These are phyloP conservation scores for Fonsecaea nubica DNA, from an alignment of 2,329 filamentous ascomycete species.

Conservation along the genomic window DNA sequence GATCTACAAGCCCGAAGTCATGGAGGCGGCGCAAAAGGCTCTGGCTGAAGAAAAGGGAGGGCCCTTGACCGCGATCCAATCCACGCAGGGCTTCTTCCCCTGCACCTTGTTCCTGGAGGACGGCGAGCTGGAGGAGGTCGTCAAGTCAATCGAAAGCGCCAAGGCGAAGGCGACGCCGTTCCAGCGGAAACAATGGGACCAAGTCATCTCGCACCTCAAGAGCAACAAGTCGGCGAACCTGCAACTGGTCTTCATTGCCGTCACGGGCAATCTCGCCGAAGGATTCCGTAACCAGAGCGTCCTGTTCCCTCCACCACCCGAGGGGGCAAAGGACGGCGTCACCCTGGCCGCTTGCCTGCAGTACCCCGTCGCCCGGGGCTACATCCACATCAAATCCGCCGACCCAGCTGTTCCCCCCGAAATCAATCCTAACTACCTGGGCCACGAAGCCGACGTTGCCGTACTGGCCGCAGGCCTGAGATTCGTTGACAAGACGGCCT, in stretches of 20 bases:
- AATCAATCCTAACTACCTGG: constrained; percentile 55
- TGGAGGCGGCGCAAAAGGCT: constrained; percentile 45
- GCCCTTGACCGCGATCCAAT: constrained; percentile 43
- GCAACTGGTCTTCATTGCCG: constrained; percentile 46
- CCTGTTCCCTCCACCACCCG: constrained; percentile 45
- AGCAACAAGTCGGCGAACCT: constrained; percentile 48
- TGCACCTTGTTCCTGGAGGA: constrained; percentile 45
- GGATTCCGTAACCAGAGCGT: constrained; percentile 53
- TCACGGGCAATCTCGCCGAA: constrained; percentile 42
- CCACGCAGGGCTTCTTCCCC: constrained; percentile 48
- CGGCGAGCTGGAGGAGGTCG: constrained; percentile 44
- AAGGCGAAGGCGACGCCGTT: constrained; percentile 42
- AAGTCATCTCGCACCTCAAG: constrained; percentile 45
- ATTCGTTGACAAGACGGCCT: constrained; percentile 27
- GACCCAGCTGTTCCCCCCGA: constrained; percentile 47
- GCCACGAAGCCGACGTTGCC: constrained; percentile 51
- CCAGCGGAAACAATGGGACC: constrained; percentile 47
- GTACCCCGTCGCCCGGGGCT: constrained; percentile 59
- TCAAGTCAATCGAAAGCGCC: constrained; percentile 43
- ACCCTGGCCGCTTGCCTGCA: constrained; percentile 58
- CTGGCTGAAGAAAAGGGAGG: constrained; percentile 44
- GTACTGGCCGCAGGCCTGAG: constrained; percentile 45
- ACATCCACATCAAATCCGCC: constrained; percentile 52
- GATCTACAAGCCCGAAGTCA: constrained; percentile 43
- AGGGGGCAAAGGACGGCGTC: constrained; percentile 55